phyloP scores from a whole-genome alignment of 2,329 filamentous ascomycete genomes.

The Diaporthe ampelina region DNA sequence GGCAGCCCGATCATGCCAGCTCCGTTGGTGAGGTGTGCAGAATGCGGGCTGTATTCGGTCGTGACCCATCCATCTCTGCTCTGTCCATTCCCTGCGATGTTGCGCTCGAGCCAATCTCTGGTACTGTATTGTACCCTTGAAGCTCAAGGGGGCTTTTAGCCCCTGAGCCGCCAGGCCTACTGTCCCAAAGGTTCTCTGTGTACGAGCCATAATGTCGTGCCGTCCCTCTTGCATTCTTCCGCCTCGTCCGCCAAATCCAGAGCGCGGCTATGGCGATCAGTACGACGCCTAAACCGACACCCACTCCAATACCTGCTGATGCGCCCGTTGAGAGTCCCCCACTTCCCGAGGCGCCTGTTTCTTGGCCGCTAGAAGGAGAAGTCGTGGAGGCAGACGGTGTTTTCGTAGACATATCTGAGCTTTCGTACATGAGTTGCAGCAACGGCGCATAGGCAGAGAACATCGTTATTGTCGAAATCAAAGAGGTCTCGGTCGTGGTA shows the following conservation, averaged over 20 bases:
- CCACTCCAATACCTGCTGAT: background rate
- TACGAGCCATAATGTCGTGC: background rate
- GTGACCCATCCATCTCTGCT: background rate
- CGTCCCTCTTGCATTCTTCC: background rate
- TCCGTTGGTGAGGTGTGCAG: background rate
- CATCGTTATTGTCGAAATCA: background rate
- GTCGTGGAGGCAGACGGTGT: background rate
- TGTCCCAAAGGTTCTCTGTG: background rate
- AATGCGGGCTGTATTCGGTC: background rate
- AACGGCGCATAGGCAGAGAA: background rate
- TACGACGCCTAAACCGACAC: background rate
- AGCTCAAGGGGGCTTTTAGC: background rate
- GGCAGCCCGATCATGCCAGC: background rate
- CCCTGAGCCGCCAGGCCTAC: background rate
- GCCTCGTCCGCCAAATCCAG: background rate
- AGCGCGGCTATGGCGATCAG: background rate
- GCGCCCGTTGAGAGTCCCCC: background rate
- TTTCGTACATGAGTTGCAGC: conserved; percentile 10
- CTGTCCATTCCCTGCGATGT: background rate
- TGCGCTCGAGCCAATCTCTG: background rate
- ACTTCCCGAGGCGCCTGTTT: background rate
- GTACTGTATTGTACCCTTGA: background rate
- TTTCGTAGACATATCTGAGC: background rate
- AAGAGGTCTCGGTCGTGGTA: background rate
- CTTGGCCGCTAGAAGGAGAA: background rate